These are phyloP conservation scores for Colletotrichum sp. DNA, from an alignment of 2,329 filamentous ascomycete species.

Conservation along the genomic window DNA sequence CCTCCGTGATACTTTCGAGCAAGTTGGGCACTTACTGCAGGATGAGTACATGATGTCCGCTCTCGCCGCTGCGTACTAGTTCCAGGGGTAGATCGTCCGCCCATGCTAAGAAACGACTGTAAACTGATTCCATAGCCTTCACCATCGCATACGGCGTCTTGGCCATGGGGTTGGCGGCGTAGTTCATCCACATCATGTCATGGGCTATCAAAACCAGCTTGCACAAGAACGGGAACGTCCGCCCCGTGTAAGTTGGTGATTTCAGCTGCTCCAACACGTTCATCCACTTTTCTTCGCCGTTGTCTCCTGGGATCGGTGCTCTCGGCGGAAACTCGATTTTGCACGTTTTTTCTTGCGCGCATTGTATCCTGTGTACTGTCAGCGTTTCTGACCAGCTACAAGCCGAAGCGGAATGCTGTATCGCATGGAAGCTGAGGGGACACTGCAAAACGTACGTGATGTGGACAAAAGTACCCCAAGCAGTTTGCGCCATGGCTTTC, in stretches of 20 bases:
- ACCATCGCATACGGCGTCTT: no score
- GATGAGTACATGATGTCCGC: neutral
- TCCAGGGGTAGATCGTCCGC: neutral
- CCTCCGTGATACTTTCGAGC: no score
- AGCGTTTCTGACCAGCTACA: no score
- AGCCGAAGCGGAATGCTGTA: no score
- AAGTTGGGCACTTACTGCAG: neutral
- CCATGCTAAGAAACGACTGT: neutral
- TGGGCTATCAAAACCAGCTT: neutral
- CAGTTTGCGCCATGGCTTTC: neutral
- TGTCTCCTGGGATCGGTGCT: neutral
- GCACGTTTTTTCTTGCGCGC: neutral
- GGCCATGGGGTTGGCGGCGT: neutral
- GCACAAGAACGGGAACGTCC: neutral
- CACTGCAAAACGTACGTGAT: neutral
- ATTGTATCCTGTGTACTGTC: neutral
- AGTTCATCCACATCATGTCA: constrained; percentile 7
- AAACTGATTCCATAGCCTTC: no score
- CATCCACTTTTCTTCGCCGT: no score
- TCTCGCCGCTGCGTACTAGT: neutral
- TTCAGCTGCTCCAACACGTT: no score
- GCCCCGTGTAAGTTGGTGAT: no score
- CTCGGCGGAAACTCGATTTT: neutral
- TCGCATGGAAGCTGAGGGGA: no score
- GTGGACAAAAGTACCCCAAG: constrained; percentile 11